These are phyloP conservation scores for Globisporangium canariense DNA, from an alignment of 352 stramenopile species.

Conservation along the genomic window DNA sequence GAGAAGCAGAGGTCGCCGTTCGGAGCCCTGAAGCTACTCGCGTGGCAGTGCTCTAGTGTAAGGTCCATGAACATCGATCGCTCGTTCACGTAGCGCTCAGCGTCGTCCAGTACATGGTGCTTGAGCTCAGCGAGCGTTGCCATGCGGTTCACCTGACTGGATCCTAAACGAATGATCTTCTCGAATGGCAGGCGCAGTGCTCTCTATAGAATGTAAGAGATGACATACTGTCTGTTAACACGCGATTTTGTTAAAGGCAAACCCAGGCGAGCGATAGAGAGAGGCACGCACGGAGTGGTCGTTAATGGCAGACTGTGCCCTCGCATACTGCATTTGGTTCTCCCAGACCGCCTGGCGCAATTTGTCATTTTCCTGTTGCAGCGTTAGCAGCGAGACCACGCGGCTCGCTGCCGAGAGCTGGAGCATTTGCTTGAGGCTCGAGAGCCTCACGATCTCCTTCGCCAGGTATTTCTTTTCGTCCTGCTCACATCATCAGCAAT, in stretches of 20 bases:
- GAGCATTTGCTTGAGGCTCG: background rate
- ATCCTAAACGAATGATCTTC: slow-evolving; percentile 8
- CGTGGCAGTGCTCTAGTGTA: slow-evolving; percentile 24
- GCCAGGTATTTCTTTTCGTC: background rate
- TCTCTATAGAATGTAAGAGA: background rate
- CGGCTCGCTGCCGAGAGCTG: background rate
- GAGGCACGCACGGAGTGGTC: background rate
- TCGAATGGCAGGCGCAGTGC: background rate
- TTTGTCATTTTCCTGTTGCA: background rate
- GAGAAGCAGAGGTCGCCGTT: slow-evolving; percentile 24
- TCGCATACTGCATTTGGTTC: background rate
- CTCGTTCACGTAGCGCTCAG: slow-evolving; percentile 22
- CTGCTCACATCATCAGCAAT: background rate
- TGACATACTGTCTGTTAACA: background rate
- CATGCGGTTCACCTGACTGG: background rate
- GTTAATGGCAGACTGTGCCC: background rate
- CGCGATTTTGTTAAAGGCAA: no score
- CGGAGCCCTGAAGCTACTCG: slow-evolving; percentile 17
- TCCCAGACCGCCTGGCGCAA: background rate
- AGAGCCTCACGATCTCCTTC: background rate
- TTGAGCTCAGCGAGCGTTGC: background rate
- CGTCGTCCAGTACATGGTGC: background rate
- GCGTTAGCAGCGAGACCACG: background rate
- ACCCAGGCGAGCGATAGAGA: background rate
- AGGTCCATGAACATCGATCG: slow-evolving; percentile 22